These are phyloP conservation scores for Avena atlantica DNA, from an alignment of 176 grass and related monocot genomes.

Conservation along the genomic window DNA sequence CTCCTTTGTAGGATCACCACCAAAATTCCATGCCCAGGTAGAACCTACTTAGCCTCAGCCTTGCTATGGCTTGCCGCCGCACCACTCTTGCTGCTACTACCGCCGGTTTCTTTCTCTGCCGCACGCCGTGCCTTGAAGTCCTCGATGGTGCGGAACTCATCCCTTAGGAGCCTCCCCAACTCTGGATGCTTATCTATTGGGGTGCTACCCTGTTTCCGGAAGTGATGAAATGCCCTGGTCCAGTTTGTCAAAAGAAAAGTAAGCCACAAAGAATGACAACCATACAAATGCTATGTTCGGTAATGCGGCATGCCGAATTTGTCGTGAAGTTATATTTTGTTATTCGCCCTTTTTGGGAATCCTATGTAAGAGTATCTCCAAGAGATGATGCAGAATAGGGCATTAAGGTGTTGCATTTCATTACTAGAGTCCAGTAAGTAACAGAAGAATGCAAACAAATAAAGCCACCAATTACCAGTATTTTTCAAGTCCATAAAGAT, in stretches of 20 bases:
- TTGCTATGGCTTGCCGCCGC: slow-evolving; percentile 41
- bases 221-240: slow-evolving; percentile 96
- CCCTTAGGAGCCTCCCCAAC: slow-evolving; percentile 73
- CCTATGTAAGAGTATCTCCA: background rate
- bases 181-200: slow-evolving; percentile 70
- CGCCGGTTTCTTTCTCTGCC: slow-evolving; percentile 33
- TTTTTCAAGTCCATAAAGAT: slow-evolving; percentile 98
- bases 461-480: slow-evolving; percentile 74
- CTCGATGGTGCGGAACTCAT: slow-evolving; percentile 70
- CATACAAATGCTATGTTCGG: background rate
- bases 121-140: slow-evolving; percentile 58
- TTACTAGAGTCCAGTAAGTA: slow-evolving; percentile 23
- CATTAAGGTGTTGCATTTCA: background rate
- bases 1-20: slow-evolving; percentile 37
- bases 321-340: background rate
- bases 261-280: slow-evolving; percentile 26
- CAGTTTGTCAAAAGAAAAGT: slow-evolving; percentile 33
- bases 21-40: slow-evolving; percentile 50
- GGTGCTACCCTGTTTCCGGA: slow-evolving; percentile 48
- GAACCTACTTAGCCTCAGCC: slow-evolving; percentile 46
- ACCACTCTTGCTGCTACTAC: slow-evolving; percentile 33
- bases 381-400: too few relatives aligned
- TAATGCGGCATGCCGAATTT: background rate
- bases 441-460: slow-evolving; percentile 19
- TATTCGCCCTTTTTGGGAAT: background rate